Conservation (phyloP, 495 filamentous ascomycete genomes). For the Lindgomyces ingoldianus region DNA sequence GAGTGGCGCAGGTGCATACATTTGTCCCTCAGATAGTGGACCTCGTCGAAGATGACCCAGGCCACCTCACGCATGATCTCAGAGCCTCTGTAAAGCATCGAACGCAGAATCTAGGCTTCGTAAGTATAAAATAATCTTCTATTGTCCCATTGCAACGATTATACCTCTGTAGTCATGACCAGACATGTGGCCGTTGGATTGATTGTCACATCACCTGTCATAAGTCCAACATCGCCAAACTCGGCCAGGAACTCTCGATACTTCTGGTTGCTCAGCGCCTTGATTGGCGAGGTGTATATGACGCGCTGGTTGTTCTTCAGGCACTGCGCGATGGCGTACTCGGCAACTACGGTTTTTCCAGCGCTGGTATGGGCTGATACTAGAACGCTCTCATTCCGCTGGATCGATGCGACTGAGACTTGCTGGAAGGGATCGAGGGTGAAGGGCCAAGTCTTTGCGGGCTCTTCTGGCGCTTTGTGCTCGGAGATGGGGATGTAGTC, state of each 20-base stretch:
- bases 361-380: constrained; percentile 97
- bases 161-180: constrained; percentile 93
- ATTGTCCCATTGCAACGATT: background rate
- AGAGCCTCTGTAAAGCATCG: constrained; percentile 96
- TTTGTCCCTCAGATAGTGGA: constrained; percentile 97
- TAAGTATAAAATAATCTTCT: background rate
- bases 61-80: constrained; percentile 99
- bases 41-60: constrained; percentile 98
- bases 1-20: constrained; percentile 43
- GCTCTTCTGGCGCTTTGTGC: constrained; percentile 81
- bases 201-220: constrained; percentile 99
- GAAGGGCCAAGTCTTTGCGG: constrained; percentile 82
- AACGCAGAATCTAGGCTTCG: constrained; percentile 74
- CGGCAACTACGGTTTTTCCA: constrained; percentile 95
- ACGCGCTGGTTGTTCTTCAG: constrained; percentile 96
- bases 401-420: constrained; percentile 86
- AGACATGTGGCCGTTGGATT: constrained; percentile 97
- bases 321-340: constrained; percentile 97
- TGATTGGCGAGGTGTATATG: constrained; percentile 99
- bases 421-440: constrained; percentile 96
- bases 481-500: constrained; percentile 89
- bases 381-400: constrained; percentile 91
- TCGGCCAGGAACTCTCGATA: constrained; percentile 94
- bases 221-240: constrained; percentile 95
- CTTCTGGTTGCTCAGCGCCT: constrained; percentile 97